Base-by-base conservation (phyloP, 352 stramenopile species). In the Globisporangium emineosum region DNA sequence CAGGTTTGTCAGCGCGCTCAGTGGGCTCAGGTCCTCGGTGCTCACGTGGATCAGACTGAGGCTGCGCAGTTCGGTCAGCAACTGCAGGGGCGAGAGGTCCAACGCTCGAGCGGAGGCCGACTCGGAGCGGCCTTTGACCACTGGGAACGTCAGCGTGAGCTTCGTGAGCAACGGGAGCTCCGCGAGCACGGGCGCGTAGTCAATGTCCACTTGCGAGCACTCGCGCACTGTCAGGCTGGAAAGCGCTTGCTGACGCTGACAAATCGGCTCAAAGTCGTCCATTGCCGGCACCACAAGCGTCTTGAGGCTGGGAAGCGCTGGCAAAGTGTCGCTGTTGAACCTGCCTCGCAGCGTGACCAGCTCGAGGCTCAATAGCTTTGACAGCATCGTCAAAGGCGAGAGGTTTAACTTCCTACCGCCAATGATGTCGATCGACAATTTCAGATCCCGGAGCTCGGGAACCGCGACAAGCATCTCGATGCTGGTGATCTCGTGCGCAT, bases 211-310 rank as follows among this genome's bases (percentile, higher is more conserved):
- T 21, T 57, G 50, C 15, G 50, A 57, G 17, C 50, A 57, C 9
- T 57, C 50, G 7, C 50, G 50, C 27, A 57, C 50, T 4, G 50
- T 57, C 15, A 57, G 50, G 27, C 50, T 57, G 17, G 50, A 40
- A 17, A 57, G 50, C 8, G 50, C 30, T 0, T 25, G 25, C 17
- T 40, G 27, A 17, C 27, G 50, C 27, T 57, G 50, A 27, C 50
- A 57, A 13, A 57, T n/a, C 27, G 50, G 50, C 27, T 57, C 50
- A 57, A 57, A 57, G 50, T 57, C 50, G 27, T 57, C 50, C 50
- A 57, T 40, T 3, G 27, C 50, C n/a, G 50, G 50, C 4, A 57
- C 50, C 2, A 25, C 12, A 2, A 57, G 27, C 27, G 50, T 57
- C 50, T 57, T 57, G 50, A 57, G 50, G 17, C 50, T 57, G 2